These are phyloP conservation scores for Krasilnikovozyma curviuscula DNA, from an alignment of 768 basidiomycete species.

Conservation along the genomic window DNA sequence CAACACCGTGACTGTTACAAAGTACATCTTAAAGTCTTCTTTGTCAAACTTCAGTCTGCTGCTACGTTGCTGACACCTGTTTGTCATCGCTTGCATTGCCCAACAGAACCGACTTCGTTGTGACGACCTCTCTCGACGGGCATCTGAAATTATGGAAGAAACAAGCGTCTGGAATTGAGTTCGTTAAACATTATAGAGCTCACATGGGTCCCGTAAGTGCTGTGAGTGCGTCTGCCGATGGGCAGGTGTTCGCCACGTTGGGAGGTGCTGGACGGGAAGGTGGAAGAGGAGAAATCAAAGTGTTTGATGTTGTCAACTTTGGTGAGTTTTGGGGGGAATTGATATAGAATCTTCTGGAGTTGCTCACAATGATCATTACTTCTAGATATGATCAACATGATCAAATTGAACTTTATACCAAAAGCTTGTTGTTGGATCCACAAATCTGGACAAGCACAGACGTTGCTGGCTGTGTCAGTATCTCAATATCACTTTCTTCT, in stretches of 20 bases:
- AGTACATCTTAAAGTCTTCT: constrained; percentile 33
- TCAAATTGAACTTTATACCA: constrained; percentile 70
- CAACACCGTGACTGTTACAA: constrained; percentile 74
- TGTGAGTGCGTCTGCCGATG: constrained; percentile 76
- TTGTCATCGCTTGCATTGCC: not conserved
- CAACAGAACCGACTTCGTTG: constrained; percentile 66
- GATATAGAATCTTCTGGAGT: no score
- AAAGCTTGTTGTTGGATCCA: constrained; percentile 93
- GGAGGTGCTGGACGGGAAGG: constrained; percentile 42
- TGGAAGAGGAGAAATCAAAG: constrained; percentile 52
- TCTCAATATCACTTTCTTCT: constrained; percentile 2
- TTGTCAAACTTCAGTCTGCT: no score
- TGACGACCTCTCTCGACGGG: constrained; percentile 89
- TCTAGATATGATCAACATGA: constrained; percentile 95
- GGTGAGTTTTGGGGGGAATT: constrained; percentile 55
- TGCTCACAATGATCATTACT: no score
- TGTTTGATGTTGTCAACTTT: constrained; percentile 95
- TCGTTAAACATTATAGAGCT: constrained; percentile 93
- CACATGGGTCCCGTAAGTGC: constrained; percentile 59
- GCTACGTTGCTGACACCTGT: not conserved
- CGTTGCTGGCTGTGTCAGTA: constrained; percentile 64
- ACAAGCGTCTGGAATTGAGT: constrained; percentile 83
- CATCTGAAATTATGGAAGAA: constrained; percentile 99
- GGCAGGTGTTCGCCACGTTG: constrained; percentile 74
- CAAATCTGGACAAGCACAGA: constrained; percentile 63